Evolutionary conservation across 23 red algal species (phyloP).

Genomic region (Agarophyton chilense): DNA sequence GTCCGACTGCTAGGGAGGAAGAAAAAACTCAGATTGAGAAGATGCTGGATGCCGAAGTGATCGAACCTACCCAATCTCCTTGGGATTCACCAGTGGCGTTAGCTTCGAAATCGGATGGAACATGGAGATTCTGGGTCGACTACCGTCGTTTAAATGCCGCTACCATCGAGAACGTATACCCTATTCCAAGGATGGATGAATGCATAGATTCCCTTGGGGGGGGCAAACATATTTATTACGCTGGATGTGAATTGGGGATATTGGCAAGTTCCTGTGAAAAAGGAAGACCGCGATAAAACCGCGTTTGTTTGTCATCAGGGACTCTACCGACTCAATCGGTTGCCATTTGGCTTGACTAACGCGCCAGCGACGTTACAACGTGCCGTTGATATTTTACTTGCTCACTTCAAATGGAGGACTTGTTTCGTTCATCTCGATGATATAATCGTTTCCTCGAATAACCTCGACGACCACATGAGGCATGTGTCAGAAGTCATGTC

Average conservation of each 20-base stretch:
- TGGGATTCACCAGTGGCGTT: background rate
- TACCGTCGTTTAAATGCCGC: background rate
- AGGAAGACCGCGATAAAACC: background rate
- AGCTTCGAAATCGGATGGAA: background rate
- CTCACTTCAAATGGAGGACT: conserved; percentile 19
- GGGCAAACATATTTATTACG: too few relatives aligned
- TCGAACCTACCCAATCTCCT: background rate
- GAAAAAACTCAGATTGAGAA: background rate
- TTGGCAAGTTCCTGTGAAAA: too few relatives aligned
- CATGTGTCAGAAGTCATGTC: conserved; percentile 28
- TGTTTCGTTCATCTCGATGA: conserved; percentile 53
- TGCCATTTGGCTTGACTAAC: conserved; percentile 52
- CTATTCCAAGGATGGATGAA: background rate
- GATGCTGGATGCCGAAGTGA: background rate
- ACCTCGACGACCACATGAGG: conserved; percentile 21
- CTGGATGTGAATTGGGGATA: too few relatives aligned
- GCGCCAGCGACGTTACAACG: conserved; percentile 65
- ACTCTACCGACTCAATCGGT: background rate
- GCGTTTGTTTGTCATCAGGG: conserved; percentile 30
- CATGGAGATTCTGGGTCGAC: background rate
- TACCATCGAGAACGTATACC: background rate
- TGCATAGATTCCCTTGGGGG: too few relatives aligned
- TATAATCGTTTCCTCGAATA: conserved; percentile 34
- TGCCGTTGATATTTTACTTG: conserved; percentile 50
- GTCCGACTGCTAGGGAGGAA: background rate